Conservation (phyloP, 2,329 filamentous ascomycete genomes). For the Claviceps africana region DNA sequence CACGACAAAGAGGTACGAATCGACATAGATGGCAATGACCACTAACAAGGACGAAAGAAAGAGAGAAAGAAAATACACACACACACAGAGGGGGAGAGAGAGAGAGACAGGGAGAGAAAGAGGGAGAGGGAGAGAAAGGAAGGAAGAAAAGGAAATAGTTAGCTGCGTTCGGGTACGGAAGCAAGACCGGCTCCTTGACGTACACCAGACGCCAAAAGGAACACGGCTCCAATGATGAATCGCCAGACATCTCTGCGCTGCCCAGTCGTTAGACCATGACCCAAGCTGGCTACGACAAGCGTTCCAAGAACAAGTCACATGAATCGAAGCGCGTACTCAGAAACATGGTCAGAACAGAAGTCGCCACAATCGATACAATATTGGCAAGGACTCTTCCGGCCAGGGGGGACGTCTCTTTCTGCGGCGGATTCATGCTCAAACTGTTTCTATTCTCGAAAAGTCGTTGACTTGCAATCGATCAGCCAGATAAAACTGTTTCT, state of each 20-base stretch:
- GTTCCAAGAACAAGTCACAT: background rate
- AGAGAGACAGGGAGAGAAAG: background rate
- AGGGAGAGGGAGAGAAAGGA: background rate
- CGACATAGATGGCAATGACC: slow-evolving; percentile 43
- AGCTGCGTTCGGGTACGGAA: background rate
- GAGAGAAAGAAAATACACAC: background rate
- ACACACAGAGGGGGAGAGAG: background rate
- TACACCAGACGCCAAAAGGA: slow-evolving; percentile 30
- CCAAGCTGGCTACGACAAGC: background rate
- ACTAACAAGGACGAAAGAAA: slow-evolving; percentile 24
- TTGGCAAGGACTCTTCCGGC: slow-evolving; percentile 3
- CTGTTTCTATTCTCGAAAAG: background rate
- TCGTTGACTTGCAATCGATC: background rate
- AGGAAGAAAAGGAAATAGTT: background rate
- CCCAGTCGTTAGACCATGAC: background rate
- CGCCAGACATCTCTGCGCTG: slow-evolving; percentile 23
- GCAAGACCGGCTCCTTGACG: background rate
- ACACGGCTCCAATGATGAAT: slow-evolving; percentile 27
- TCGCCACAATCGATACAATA: slow-evolving; percentile 16
- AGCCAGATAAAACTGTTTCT: too few relatives aligned
- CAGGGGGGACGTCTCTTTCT: background rate
- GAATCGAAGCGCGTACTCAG: slow-evolving; percentile 16
- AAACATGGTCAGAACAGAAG: slow-evolving; percentile 22
- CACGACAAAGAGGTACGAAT: slow-evolving; percentile 47
- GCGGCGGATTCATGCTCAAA: background rate